Base-by-base conservation (phyloP, 2,329 filamentous ascomycete genomes). In the Pezicula rhizophila region DNA sequence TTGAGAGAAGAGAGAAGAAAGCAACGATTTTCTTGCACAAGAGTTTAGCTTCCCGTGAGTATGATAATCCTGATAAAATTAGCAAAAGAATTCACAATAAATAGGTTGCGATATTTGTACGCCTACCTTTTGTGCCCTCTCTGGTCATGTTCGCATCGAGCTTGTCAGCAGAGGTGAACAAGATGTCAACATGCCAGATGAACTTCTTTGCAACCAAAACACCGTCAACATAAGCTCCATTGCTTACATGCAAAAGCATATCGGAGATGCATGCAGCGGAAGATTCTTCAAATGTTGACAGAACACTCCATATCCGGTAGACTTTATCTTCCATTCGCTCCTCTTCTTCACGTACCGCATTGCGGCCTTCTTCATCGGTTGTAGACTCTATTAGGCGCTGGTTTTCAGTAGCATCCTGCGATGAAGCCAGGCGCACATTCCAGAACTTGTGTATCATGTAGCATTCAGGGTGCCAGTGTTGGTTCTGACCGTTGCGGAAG, bases 401-500 rank as follows among this genome's bases (percentile, higher is more conserved):
- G 8, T 70, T 65, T 47, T 80, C 76, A 46, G 75, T 71, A 10
- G 67, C 64, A 46, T 76, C 69, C n/a, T 69, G 64, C 17, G 67
- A 54, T 7, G 60, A 62, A 25, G 64, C 64, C 34, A 99, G 75
- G 45, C 93, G 84, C 51, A 99, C 93, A 65, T 97, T 99, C 93
- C 93, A 99, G 69, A 97, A 99, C 64, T 99, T 99, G 72, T 99
- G 93, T 54, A 99, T 99, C 93, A 99, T 99, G 70, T 99, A 99
- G 69, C 93, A 99, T 69, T 99, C 93, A 2, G 93, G 93, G 65
- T 99, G 93, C 93, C 93, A 99, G 66, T 99, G 93, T 64, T 99
- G 93, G 64, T 97, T 96, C 66, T 96, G 88, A 2, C 92, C 92
- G 68, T 97, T 97, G 59, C 93, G 85, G 70, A 91, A 99, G 53